Base-by-base conservation (phyloP, 2,329 filamentous ascomycete genomes). In the Curvularia spicifera region DNA sequence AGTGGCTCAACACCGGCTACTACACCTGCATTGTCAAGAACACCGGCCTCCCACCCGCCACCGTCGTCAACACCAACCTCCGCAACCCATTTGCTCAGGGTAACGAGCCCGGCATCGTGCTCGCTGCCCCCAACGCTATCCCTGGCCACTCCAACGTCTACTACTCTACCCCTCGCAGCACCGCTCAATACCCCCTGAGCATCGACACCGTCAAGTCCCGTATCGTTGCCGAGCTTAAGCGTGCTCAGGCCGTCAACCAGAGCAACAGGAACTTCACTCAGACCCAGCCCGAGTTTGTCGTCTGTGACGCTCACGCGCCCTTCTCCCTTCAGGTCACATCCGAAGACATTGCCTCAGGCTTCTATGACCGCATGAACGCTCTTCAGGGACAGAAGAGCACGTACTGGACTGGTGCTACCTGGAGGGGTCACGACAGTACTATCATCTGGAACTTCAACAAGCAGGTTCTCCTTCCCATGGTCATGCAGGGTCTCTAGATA, bases 21-120 rank as follows among this genome's bases (percentile, higher is more conserved):
- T 82, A 78, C 60, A 73, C 71, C 3, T 69, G 62, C 4, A 47
- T 82, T 0, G 45, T 82, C 4, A 71, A 70, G 2, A 77, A 79
- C 43, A 79, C 77, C 3, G 77, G 77, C 1, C 47, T 82, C 5
- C 70, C 77, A 1, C 60, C 61, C 22, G 12, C 66, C 0, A 5
- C 18, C 12, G 46, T 49, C 1, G n/a, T 24, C 39, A 57, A 49
- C 44, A 9, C 15, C 29, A 37, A 45, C 5, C 35, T 35, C 5
- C n/a, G 37, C 6, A 53, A 29, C 0, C 44, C 44, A 1, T 44
- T 29, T 37, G 42, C 35, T 15, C 9, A 39, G 2, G 44, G 50
- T 20, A 9, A 35, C 1, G 35, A 53, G 1, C 55, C 55, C 1
- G 29, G 24, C 12, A 13, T n/a, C 29, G 44, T 39, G 22, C 5